Base-by-base conservation (phyloP, 345 rosid genomes). In the Populus simonii region DNA sequence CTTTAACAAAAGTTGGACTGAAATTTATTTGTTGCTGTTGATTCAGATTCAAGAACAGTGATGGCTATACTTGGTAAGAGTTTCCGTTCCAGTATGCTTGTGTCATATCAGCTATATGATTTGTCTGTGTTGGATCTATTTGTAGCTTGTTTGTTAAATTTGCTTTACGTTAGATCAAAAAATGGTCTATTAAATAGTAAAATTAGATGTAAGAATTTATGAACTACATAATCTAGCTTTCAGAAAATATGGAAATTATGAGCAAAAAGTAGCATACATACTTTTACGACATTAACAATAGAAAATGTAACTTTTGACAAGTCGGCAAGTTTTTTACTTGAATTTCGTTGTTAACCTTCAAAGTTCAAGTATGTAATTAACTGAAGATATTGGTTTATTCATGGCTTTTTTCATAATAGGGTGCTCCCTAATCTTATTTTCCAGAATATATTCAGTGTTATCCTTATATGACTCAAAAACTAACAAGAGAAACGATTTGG, bases 1-100 rank as follows among this genome's bases (percentile, higher is more conserved):
- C 22, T 18, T 25, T 27, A n/a, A 65, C 13, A 51, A 73, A 39
- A 35, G 8, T 38, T 17, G n/a, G 8, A 47, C 66, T 63, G 59
- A 69, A 13, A 55, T 77, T 70, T 55, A 25, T 25, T 67, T 39
- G 53, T 74, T 76, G 38, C 20, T 71, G 11, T 68, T 68, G 78
- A 76, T 77, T 45, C 98, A 96, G 99, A 93, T 90, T 96, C 99
- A 76, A 91, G 98, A 90, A 96, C 99, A 1, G 99, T 96, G 81
- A 96, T 96, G 99, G 97, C 99, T 71, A 89, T 96, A 85, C 93
- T 96, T 76, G 99, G 99, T 95, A 84, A 87, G 92, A 59, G 77
- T 70, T 29, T 66, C 25, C 17, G 8, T 63, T 41, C 73, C 47
- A 17, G 29, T 38, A 31, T 73, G 9, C 4, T 63, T 51, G 3